Conservation (phyloP, 345 rosid genomes). For the Acer negundo region DNA sequence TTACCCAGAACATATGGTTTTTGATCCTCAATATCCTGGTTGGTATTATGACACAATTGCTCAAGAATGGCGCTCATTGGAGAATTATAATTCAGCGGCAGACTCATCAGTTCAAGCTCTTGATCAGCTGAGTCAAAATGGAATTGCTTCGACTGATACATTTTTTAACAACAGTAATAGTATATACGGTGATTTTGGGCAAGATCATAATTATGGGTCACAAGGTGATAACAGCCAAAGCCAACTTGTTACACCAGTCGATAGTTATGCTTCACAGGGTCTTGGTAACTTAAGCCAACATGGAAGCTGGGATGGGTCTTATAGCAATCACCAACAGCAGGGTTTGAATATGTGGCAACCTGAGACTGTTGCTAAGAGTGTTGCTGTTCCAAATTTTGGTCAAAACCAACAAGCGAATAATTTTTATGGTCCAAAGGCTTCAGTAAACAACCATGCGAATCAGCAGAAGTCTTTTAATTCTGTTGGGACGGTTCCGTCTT, state of each 20-base stretch:
- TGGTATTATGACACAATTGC: conserved; percentile 83
- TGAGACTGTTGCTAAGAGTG: conserved; percentile 37
- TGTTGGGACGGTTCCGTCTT: conserved; percentile 29
- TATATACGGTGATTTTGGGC: conserved; percentile 42
- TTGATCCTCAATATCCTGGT: conserved; percentile 91
- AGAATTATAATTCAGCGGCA: conserved; percentile 60
- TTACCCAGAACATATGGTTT: conserved; percentile 85
- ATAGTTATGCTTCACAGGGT: conserved; percentile 42
- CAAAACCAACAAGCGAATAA: conserved; percentile 51
- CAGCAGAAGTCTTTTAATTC: conserved; percentile 41
- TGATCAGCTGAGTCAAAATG: conserved; percentile 65
- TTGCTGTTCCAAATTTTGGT: conserved; percentile 37
- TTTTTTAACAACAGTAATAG: conserved; percentile 36
- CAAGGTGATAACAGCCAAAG: conserved; percentile 44
- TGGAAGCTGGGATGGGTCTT: conserved; percentile 53
- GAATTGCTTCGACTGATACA: conserved; percentile 35
- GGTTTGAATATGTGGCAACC: conserved; percentile 51
- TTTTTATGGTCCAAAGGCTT: conserved; percentile 41
- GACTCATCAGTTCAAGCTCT: conserved; percentile 48
- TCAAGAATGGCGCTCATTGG: conserved; percentile 73
- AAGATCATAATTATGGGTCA: conserved; percentile 38
- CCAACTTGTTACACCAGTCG: conserved; percentile 48
- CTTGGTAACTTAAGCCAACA: conserved; percentile 42
- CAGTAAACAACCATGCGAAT: conserved; percentile 42
- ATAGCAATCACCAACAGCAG: conserved; percentile 45